A percentile compares a stretch with the other conserved stretches of the same genome.
These are phyloP conservation scores for Neurospora discreta DNA, from an alignment of 495 filamentous ascomycete species.

Conservation along the genomic window DNA sequence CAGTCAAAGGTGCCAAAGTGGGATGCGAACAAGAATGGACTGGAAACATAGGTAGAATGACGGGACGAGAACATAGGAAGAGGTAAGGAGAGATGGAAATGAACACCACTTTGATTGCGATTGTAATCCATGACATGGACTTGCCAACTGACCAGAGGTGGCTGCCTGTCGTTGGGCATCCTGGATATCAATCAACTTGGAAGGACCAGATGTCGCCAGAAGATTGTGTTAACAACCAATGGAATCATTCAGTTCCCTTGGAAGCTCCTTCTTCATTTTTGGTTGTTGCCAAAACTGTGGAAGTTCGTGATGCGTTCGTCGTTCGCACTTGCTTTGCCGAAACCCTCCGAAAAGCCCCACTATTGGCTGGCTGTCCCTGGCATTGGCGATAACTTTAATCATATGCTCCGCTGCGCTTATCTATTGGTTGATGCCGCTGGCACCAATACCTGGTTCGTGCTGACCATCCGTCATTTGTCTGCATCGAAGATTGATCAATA, in stretches of 20 bases:
- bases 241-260: not conserved
- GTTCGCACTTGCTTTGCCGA: not conserved
- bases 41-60: not conserved
- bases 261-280: not conserved
- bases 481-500: not conserved
- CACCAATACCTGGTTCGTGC: not conserved
- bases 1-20: not conserved
- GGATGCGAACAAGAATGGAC: not conserved
- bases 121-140: not conserved
- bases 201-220: not conserved
- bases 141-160: no score
- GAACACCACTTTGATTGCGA: not conserved
- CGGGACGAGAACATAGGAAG: not conserved
- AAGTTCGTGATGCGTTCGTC: not conserved
- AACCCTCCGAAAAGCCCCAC: not conserved
- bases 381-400: not conserved
- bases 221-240: not conserved
- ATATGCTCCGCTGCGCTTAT: not conserved
- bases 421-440: not conserved
- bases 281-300: not conserved
- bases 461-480: not conserved
- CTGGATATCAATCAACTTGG: not conserved
- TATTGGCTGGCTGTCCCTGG: not conserved
- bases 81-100: not conserved
- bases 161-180: no score